A percentile compares a stretch with the other conserved stretches of the same genome.
Evolutionary conservation across 768 basidiomycete species (phyloP).

Genomic region (Boletus reticulatus): DNA sequence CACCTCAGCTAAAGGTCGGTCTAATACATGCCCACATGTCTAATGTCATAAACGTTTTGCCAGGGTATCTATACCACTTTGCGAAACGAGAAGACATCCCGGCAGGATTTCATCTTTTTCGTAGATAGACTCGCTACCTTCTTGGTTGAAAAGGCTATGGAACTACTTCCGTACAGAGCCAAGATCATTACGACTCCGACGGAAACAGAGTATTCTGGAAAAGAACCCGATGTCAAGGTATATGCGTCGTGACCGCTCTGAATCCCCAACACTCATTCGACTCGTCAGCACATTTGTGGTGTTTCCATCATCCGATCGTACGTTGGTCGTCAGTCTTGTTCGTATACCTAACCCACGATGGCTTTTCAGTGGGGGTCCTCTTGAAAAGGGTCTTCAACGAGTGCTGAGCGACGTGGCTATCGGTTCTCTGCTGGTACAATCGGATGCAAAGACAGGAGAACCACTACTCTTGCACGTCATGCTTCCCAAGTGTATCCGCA

Average conservation of each 20-base stretch:
- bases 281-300: constrained; percentile 69
- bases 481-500: constrained; percentile 73
- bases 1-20: constrained; percentile 74
- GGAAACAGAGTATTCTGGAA: constrained; percentile 54
- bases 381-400: constrained; percentile 87
- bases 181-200: constrained; percentile 69
- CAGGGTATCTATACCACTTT: constrained; percentile 91
- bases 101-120: constrained; percentile 93
- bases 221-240: constrained; percentile 61
- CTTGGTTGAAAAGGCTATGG: constrained; percentile 81
- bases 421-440: constrained; percentile 90
- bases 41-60: not conserved
- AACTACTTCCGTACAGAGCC: constrained; percentile 69
- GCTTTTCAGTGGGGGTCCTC: constrained; percentile 70
- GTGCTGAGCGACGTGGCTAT: constrained; percentile 84
- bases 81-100: constrained; percentile 63
- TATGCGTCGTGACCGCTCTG: not conserved
- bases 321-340: constrained; percentile 27
- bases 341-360: not conserved
- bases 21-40: not conserved
- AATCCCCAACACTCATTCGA: not conserved
- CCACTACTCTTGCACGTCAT: constrained; percentile 80
- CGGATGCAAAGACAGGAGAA: constrained; percentile 81
- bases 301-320: constrained; percentile 88
- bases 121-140: constrained; percentile 83